phyloP scores from a whole-genome alignment of 1,284 basidiomycete genomes.

The Irpex lacteus region DNA sequence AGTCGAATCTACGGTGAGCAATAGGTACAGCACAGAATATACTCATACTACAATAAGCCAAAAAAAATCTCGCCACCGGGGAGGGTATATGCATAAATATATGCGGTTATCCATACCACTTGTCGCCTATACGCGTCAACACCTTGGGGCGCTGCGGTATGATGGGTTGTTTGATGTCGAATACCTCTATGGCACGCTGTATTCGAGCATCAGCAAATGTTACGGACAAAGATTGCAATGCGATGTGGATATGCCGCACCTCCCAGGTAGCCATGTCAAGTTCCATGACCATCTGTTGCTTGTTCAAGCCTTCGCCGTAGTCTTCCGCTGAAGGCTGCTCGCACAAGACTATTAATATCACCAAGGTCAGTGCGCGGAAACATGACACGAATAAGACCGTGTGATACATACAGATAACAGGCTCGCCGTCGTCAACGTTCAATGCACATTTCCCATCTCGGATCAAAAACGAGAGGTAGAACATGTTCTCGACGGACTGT shows the following conservation, averaged over 20 bases:
- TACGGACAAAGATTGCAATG: no score
- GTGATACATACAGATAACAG: slow-evolving; percentile 58
- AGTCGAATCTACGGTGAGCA: no score
- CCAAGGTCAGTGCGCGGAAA: background rate
- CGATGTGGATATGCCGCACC: slow-evolving; percentile 37
- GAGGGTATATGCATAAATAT: background rate
- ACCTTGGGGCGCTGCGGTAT: slow-evolving; percentile 66
- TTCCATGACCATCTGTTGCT: slow-evolving; percentile 83
- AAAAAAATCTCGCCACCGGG: background rate
- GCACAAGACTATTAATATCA: slow-evolving; percentile 41
- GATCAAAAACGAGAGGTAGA: slow-evolving; percentile 90
- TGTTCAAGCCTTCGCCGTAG: slow-evolving; percentile 59
- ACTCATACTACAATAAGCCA: background rate
- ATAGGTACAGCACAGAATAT: no score
- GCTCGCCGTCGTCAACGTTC: slow-evolving; percentile 67
- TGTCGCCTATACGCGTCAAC: slow-evolving; percentile 51
- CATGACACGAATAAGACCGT: background rate
- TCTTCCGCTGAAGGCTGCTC: slow-evolving; percentile 65
- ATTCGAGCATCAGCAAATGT: background rate
- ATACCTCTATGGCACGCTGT: slow-evolving; percentile 79
- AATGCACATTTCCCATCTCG: slow-evolving; percentile 79
- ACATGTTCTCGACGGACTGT: slow-evolving; percentile 92
- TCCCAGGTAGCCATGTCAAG: slow-evolving; percentile 82
- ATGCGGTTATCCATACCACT: slow-evolving; percentile 61
- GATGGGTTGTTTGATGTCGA: slow-evolving; percentile 66